Conservation (phyloP, 2,329 filamentous ascomycete genomes). For the Colletotrichum tabaci region DNA sequence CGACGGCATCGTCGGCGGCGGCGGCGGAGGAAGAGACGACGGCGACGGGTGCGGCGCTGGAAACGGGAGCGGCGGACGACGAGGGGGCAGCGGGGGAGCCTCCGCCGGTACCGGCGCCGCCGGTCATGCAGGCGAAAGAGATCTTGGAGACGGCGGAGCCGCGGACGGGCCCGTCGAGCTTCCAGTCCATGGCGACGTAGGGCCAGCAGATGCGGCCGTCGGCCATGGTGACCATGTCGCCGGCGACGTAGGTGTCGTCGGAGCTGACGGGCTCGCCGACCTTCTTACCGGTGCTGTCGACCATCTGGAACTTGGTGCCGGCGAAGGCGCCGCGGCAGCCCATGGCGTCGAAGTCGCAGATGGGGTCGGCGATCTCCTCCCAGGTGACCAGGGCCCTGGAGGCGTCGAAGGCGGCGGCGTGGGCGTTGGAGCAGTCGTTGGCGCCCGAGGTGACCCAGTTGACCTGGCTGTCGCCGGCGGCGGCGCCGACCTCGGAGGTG, state of each 20-base stretch:
- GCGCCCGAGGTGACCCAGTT: conserved; percentile 70
- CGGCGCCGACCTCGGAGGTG: conserved; percentile 65
- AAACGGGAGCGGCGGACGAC: conserved; percentile 6
- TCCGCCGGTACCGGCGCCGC: conserved; percentile 56
- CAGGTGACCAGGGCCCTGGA: conserved; percentile 70
- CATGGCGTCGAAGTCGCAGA: conserved; percentile 71
- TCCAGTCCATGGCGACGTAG: conserved; percentile 71
- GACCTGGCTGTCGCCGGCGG: conserved; percentile 70
- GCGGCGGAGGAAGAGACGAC: neutral
- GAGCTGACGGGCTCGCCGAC: conserved; percentile 65
- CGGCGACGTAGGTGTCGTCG: conserved; percentile 71
- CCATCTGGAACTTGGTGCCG: conserved; percentile 72
- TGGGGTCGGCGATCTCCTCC: conserved; percentile 72
- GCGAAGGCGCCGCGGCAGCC: conserved; percentile 72
- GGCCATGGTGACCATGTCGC: conserved; percentile 73
- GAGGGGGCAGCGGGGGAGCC: conserved; percentile 50
- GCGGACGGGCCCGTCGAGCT: conserved; percentile 51
- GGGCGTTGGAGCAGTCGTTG: conserved; percentile 71
- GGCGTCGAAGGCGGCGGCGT: conserved; percentile 68
- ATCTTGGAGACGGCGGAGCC: conserved; percentile 58
- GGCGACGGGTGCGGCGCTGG: conserved; percentile 15
- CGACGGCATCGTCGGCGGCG: conserved; percentile 22
- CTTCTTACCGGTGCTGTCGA: conserved; percentile 65
- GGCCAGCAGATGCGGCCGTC: conserved; percentile 74
- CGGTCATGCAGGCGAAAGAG: conserved; percentile 65